A percentile compares a stretch with the other conserved stretches of the same genome.
phyloP scores from a whole-genome alignment of 225 moss, liverwort and hornwort species.

The Rhytidiadelphus loreus region DNA sequence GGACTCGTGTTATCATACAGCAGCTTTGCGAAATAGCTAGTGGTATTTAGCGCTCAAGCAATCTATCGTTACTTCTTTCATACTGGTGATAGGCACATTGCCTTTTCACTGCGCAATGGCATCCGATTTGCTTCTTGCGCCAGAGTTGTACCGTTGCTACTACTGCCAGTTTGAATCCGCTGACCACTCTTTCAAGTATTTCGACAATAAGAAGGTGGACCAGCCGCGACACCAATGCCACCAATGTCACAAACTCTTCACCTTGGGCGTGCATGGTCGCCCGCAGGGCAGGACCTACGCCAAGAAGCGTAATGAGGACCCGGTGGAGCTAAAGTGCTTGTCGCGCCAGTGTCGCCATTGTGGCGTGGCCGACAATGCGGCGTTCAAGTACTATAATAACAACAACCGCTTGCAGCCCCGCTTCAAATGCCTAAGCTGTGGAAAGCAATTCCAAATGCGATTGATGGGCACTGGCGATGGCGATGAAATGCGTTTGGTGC shows the following conservation, averaged over 20 bases:
- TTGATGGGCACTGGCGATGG: not conserved
- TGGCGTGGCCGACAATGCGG: not conserved
- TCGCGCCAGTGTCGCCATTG: not conserved
- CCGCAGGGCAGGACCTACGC: not conserved
- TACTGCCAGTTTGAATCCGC: not conserved
- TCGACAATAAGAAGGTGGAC: not conserved
- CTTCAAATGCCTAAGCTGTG: not conserved
- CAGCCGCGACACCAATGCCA: not conserved
- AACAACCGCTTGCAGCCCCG: not conserved
- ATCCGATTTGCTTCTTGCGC: not conserved
- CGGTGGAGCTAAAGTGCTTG: not conserved
- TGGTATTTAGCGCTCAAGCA: too few species aligned
- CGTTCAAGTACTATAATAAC: not conserved
- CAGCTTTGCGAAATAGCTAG: too few species aligned
- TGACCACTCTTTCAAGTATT: not conserved
- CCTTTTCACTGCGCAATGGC: not conserved
- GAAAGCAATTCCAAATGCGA: not conserved
- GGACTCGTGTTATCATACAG: too few species aligned
- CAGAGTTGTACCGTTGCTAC: not conserved
- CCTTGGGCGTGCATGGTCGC: not conserved
- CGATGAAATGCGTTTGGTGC: not conserved
- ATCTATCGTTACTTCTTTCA: too few species aligned
- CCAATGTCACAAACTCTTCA: not conserved
- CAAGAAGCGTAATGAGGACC: not conserved
- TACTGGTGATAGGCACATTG: too few species aligned